phyloP scores from a whole-genome alignment of 768 basidiomycete species.

The Hygrocybe coccinea region DNA sequence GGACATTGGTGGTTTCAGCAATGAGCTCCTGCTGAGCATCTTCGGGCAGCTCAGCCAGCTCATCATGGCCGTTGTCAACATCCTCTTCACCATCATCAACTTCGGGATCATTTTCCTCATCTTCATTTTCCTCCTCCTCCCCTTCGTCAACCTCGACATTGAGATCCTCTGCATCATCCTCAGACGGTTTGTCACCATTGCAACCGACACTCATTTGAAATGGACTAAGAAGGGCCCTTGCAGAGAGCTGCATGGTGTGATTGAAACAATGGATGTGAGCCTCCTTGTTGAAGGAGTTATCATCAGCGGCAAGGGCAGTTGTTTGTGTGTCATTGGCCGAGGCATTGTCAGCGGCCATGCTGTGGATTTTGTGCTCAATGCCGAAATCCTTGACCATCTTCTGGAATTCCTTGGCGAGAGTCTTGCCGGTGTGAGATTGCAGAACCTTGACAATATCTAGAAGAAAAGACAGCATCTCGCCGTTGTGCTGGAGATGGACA shows the following conservation, averaged over 20 bases:
- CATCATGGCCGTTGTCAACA: neutral
- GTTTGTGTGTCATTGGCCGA: conserved; percentile 33
- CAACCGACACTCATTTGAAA: conserved; percentile 26
- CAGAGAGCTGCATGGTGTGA: conserved; percentile 36
- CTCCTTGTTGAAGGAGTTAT: conserved; percentile 20
- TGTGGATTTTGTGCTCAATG: conserved; percentile 31
- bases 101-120: neutral
- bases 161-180: neutral
- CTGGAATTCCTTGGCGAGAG: conserved; percentile 17
- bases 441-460: conserved; percentile 38
- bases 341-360: conserved; percentile 36
- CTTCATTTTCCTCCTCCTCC: conserved; percentile 1
- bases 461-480: conserved; percentile 21
- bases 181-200: neutral
- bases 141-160: conserved; percentile 6
- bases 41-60: neutral
- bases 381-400: conserved; percentile 32
- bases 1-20: neutral
- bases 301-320: conserved; percentile 13
- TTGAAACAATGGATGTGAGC: conserved; percentile 34
- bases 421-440: conserved; percentile 7
- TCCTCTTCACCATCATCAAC: neutral
- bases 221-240: conserved; percentile 26
- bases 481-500: conserved; percentile 30
- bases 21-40: neutral